Base-by-base conservation (phyloP, 2,329 filamentous ascomycete genomes). In the Proliferodiscus dingleyae region DNA sequence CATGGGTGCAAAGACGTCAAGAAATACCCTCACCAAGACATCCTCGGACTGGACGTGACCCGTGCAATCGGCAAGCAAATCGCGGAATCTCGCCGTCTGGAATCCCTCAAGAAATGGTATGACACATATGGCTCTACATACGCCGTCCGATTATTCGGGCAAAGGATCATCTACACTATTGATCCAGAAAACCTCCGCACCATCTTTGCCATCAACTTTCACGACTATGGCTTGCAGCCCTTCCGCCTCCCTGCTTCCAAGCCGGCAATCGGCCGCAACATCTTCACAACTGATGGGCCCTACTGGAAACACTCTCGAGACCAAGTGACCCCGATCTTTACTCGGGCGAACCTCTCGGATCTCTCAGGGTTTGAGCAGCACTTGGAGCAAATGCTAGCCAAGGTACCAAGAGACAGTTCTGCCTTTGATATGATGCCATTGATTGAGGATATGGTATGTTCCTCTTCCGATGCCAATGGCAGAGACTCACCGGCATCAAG, bases 371-470 rank as follows among this genome's bases (percentile, higher is more conserved):
- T 85, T 41, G 81, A 86, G 55, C 65, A 61, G 2, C 80, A 85
- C 64, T 69, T 83, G 13, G 63, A 70, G 23, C 68, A 74, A 21
- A 66, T 88, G 46, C 68, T 86, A 21, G 67, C 70, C 15, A 71
- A 73, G 18, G 71, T 88, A 7, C 79, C 80, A 0, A 61, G 61
- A 0, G 66, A 77, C 46, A 72, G 81, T 37, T 64, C 68, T 2
- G 72, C 70, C 0, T 71, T 85, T 8, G 77, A 86, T 53, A 66
- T 86, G 22, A 77, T 80, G 55, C 71, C 75, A 10, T 64, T 83
- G 7, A 82, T 85, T 58, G 69, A 86, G 15, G 82, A 87, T 50
- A 77, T 0, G 79, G 81, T 0, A 86, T 81, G 0, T 79, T 83
- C 37, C 84, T 87, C 52, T 65, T 87, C 4, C 81, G 87, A 37